Conservation (phyloP, 441 rosid species). For the Mallotus repandus region DNA sequence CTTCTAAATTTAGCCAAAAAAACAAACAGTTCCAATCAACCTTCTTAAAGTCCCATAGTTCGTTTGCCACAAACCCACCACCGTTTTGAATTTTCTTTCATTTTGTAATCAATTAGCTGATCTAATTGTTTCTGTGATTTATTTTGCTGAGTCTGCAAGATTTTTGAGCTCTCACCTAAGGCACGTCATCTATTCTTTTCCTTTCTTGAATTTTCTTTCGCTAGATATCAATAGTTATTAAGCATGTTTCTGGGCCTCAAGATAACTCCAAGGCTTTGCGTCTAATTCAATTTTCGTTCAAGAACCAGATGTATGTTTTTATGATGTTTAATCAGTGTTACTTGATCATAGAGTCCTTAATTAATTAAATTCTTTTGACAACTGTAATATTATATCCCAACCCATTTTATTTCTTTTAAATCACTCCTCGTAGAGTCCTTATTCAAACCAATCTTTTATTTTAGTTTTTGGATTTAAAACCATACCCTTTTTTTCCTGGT, state of each 20-base stretch:
- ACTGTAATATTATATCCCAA: background rate
- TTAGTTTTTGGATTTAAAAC: background rate
- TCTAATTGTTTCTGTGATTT: too few relatives aligned
- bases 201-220: background rate
- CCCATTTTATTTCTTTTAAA: background rate
- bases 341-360: background rate
- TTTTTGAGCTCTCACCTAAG: background rate
- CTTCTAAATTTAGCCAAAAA: constrained; percentile 11
- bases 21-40: background rate
- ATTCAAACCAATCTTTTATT: background rate
- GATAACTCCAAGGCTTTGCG: background rate
- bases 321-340: background rate
- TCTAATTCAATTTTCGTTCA: background rate
- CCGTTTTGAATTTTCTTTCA: background rate
- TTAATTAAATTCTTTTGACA: background rate
- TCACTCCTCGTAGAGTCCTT: background rate
- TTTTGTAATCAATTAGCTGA: too few relatives aligned
- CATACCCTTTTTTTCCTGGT: background rate
- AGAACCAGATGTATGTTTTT: background rate
- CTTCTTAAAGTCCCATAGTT: background rate
- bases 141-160: background rate
- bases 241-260: background rate
- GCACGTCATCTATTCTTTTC: background rate
- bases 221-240: background rate
- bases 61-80: background rate